Conservation (phyloP, 2,329 filamentous ascomycete species). For the Ophiostoma populinum region DNA sequence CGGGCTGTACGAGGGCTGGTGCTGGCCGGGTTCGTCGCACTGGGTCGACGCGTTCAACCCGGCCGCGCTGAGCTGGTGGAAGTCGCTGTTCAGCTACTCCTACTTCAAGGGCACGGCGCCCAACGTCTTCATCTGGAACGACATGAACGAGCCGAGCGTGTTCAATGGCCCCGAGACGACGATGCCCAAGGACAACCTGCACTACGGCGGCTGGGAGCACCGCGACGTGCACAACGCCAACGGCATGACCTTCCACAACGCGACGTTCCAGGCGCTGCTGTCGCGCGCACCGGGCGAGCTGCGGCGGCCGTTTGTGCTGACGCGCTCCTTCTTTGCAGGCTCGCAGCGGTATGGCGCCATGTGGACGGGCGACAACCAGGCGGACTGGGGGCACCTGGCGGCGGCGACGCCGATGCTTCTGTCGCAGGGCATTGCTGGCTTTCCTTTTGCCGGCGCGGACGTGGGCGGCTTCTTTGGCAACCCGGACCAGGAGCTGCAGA, state of each 20-base stretch:
- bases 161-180: slow-evolving; percentile 97
- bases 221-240: slow-evolving; percentile 93
- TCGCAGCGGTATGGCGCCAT: slow-evolving; percentile 82
- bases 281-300: slow-evolving; percentile 74
- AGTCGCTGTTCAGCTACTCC: slow-evolving; percentile 69
- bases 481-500: slow-evolving; percentile 77
- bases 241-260: slow-evolving; percentile 88
- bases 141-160: slow-evolving; percentile 98
- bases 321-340: slow-evolving; percentile 80
- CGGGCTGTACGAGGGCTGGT: slow-evolving; percentile 87
- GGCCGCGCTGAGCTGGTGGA: slow-evolving; percentile 85
- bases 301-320: slow-evolving; percentile 79
- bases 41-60: slow-evolving; percentile 96
- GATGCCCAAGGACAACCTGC: slow-evolving; percentile 97
- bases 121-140: slow-evolving; percentile 95
- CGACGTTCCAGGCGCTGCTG: slow-evolving; percentile 71
- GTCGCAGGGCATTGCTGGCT: slow-evolving; percentile 81
- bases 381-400: slow-evolving; percentile 79
- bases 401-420: slow-evolving; percentile 85
- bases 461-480: slow-evolving; percentile 98
- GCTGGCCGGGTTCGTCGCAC: slow-evolving; percentile 92
- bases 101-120: slow-evolving; percentile 69
- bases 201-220: slow-evolving; percentile 85
- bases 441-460: slow-evolving; percentile 86
- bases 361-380: slow-evolving; percentile 98